These are phyloP conservation scores for Starmerella vitae DNA, from an alignment of 805 yeast species.

Conservation along the genomic window DNA sequence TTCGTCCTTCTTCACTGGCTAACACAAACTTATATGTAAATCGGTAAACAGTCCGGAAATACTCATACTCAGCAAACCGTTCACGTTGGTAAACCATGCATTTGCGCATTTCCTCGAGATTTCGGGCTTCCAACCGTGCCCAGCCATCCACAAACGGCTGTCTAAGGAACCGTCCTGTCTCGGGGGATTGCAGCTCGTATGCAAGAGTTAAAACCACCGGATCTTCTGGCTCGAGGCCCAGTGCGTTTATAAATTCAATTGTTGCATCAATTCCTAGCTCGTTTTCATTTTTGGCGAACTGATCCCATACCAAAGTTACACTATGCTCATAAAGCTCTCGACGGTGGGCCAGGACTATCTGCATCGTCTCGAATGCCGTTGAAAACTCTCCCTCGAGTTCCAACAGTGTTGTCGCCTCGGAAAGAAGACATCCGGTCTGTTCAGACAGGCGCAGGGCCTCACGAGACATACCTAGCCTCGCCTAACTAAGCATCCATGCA, in stretches of 20 bases:
- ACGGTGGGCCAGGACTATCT: slow-evolving; percentile 5
- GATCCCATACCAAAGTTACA: slow-evolving; percentile 9
- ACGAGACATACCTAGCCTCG: not conserved
- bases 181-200: slow-evolving; percentile 50
- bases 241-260: slow-evolving; percentile 46
- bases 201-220: slow-evolving; percentile 56
- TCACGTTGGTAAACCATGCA: slow-evolving; percentile 26
- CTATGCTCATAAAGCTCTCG: slow-evolving; percentile 7
- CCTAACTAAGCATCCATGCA: not conserved
- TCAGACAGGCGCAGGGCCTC: slow-evolving; percentile 11
- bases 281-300: slow-evolving; percentile 4
- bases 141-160: slow-evolving; percentile 45
- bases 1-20: slow-evolving; percentile 39
- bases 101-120: slow-evolving; percentile 37
- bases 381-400: slow-evolving; percentile 3
- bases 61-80: slow-evolving; percentile 30
- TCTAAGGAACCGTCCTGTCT: slow-evolving; percentile 46
- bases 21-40: slow-evolving; percentile 54
- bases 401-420: slow-evolving; percentile 14
- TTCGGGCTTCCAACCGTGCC: slow-evolving; percentile 30
- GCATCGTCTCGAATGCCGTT: slow-evolving; percentile 2
- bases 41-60: slow-evolving; percentile 48
- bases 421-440: slow-evolving; percentile 14
- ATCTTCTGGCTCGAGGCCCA: slow-evolving; percentile 65
- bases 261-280: slow-evolving; percentile 72